Base-by-base conservation (phyloP, 495 filamentous ascomycete species). In the Annulohypoxylon nitens region DNA sequence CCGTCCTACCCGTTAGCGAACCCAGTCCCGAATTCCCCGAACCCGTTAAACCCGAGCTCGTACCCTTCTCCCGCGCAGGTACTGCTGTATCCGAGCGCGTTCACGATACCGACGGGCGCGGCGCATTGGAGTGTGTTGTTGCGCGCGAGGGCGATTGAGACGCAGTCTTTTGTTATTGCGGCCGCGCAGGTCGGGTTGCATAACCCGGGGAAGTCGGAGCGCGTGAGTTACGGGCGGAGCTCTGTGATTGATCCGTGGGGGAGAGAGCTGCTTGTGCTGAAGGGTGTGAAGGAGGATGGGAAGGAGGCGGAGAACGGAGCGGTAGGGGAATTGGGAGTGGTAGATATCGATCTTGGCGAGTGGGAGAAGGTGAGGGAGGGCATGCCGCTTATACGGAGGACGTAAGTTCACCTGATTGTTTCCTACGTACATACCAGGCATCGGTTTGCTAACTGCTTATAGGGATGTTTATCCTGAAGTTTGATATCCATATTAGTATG, bases 211-310 rank as follows among this genome's bases (percentile, higher is more conserved):
- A 2, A 16, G 0, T 57, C 67, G 4, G 91, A 89, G 77, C 82
- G 95, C 53, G 83, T 84, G 26, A 97, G 93, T 82, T 98, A 97
- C 81, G 96, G 96, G 0, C 91, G 95, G 79, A 92, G 93, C 55
- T 90, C 97, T 86, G 91, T 97, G 41, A 86, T 98, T 16, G 89
- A 91, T 74, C 95, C 95, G 0, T 97, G 95, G 95, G 95, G 95
- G 0, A 86, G 88, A 51, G 86, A 98, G 3, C 51, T 96, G 23
- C 86, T 89, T 1, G 84, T 90, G 71, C 80, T 95, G 34, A 86
- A 84, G 70, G 82, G 89, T 71, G 77, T 88, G 81, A 75, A 80
- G 47, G 76, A 81, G 26, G 79, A 81, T 18, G 71, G 65, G 71
- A 83, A 90, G 66, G 76, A 78, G 9, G 74, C 71, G 12, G 79